These are phyloP conservation scores for Graphilbum fragrans DNA, from an alignment of 2,329 filamentous ascomycete genomes.

Conservation along the genomic window DNA sequence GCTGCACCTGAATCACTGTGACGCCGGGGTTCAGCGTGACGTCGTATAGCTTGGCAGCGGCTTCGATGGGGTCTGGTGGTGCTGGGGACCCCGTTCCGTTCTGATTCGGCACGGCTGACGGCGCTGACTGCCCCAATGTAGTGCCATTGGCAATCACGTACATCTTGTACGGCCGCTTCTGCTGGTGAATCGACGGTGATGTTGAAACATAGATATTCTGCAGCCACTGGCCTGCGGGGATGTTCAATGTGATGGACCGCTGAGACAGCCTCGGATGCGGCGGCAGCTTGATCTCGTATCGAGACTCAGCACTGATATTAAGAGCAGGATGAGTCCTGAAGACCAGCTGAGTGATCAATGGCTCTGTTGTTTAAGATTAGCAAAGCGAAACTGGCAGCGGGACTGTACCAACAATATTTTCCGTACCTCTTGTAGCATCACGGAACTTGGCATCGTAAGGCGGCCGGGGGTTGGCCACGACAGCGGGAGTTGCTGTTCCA, in stretches of 20 bases:
- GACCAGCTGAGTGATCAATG: slow-evolving; percentile 54
- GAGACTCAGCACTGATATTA: slow-evolving; percentile 34
- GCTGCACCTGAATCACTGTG: slow-evolving; percentile 67
- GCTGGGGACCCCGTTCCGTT: slow-evolving; percentile 24
- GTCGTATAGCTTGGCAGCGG: slow-evolving; percentile 61
- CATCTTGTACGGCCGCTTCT: slow-evolving; percentile 59
- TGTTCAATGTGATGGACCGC: slow-evolving; percentile 60
- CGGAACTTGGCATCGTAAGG: slow-evolving; percentile 23
- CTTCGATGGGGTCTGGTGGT: slow-evolving; percentile 37
- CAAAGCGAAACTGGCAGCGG: background rate
- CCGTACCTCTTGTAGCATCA: slow-evolving; percentile 28
- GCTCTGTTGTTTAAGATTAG: slow-evolving; percentile 36
- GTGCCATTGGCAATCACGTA: slow-evolving; percentile 61
- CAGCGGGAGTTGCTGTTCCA: background rate
- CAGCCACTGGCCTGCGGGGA: slow-evolving; percentile 55
- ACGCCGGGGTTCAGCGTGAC: slow-evolving; percentile 57
- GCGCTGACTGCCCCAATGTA: slow-evolving; percentile 37
- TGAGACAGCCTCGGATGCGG: slow-evolving; percentile 55
- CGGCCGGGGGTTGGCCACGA: slow-evolving; percentile 7
- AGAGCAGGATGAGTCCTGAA: slow-evolving; percentile 58
- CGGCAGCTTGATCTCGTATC: slow-evolving; percentile 50
- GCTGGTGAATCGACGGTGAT: slow-evolving; percentile 44
- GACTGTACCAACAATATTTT: background rate
- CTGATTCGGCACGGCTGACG: slow-evolving; percentile 26
- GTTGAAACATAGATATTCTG: slow-evolving; percentile 60